Evolutionary conservation across 2,329 filamentous ascomycete species (phyloP).

Genomic region (Penicillium crustosum): DNA sequence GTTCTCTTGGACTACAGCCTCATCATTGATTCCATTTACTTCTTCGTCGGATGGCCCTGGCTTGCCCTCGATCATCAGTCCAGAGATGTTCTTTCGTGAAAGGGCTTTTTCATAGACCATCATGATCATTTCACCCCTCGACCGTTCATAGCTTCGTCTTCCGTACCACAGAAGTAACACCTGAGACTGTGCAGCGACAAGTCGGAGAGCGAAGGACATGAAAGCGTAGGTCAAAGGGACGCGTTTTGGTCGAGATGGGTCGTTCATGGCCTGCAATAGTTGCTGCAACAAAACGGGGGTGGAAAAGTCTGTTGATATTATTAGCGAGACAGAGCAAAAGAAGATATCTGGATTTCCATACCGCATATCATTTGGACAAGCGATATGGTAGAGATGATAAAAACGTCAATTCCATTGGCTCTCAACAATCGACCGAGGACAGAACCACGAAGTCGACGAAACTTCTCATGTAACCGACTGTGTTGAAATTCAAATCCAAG

Average conservation of each 20-base stretch:
- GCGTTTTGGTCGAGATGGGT: slow-evolving; percentile 50
- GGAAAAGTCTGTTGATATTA: slow-evolving; percentile 48
- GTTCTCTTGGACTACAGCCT: slow-evolving; percentile 9
- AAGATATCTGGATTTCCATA: slow-evolving; percentile 29
- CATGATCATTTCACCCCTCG: slow-evolving; percentile 80
- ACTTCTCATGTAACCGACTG: slow-evolving; percentile 68
- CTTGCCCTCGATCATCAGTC: slow-evolving; percentile 33
- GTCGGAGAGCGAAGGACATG: slow-evolving; percentile 59
- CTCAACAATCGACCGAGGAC: slow-evolving; percentile 67
- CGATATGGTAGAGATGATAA: slow-evolving; percentile 65
- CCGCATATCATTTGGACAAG: slow-evolving; percentile 61
- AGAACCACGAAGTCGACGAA: slow-evolving; percentile 70
- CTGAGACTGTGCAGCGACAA: slow-evolving; percentile 63
- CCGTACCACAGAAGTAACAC: slow-evolving; percentile 77
- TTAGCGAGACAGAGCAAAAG: slow-evolving; percentile 23
- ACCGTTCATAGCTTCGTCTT: slow-evolving; percentile 80
- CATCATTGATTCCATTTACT: slow-evolving; percentile 14
- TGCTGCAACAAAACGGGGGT: slow-evolving; percentile 71
- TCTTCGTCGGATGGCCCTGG: slow-evolving; percentile 20
- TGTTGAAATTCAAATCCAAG: slow-evolving; percentile 82
- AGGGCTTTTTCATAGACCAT: slow-evolving; percentile 80
- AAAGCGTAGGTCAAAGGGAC: slow-evolving; percentile 66
- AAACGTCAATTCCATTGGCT: slow-evolving; percentile 77
- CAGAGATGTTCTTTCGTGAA: slow-evolving; percentile 60
- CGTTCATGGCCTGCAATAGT: slow-evolving; percentile 66